Evolutionary conservation across 1,284 basidiomycete species (phyloP).

Genomic region (Ceraceosorus bombacis): DNA sequence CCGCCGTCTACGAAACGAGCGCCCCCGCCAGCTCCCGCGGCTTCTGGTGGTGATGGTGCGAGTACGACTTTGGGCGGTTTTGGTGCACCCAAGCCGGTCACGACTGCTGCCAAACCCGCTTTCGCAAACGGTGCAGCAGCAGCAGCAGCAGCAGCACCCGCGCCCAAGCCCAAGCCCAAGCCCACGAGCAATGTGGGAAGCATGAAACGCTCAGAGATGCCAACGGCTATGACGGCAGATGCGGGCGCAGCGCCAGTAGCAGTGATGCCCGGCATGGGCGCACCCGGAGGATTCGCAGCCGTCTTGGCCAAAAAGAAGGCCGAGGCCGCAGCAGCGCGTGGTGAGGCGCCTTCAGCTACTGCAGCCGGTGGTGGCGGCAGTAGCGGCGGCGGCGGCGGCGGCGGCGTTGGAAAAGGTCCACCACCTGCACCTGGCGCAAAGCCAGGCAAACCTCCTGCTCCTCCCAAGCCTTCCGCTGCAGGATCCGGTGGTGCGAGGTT

Average conservation of each 20-base stretch:
- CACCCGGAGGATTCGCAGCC: constrained; percentile 49
- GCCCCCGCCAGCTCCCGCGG: constrained; percentile 54
- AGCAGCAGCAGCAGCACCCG: constrained; percentile 43
- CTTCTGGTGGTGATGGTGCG: constrained; percentile 65
- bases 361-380: too few species aligned
- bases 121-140: constrained; percentile 34
- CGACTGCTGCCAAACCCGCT: constrained; percentile 42
- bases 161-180: constrained; percentile 51
- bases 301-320: constrained; percentile 50
- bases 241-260: constrained; percentile 47
- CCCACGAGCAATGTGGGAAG: constrained; percentile 8
- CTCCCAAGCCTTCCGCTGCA: too few species aligned
- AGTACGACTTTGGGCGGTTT: constrained; percentile 61
- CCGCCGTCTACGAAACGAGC: constrained; percentile 35
- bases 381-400: too few species aligned
- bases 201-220: constrained; percentile 11
- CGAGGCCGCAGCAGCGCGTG: constrained; percentile 17
- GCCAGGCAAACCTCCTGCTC: too few species aligned
- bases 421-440: too few species aligned
- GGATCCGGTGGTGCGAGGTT: too few species aligned
- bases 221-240: constrained; percentile 36
- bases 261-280: constrained; percentile 50
- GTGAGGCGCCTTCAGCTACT: constrained; percentile 1
- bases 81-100: constrained; percentile 63
- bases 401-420: too few species aligned